Evolutionary conservation across 2,329 filamentous ascomycete species (phyloP), one percentile per base, ranked within the genome.

Genomic region (Alternaria brassicae): DNA sequence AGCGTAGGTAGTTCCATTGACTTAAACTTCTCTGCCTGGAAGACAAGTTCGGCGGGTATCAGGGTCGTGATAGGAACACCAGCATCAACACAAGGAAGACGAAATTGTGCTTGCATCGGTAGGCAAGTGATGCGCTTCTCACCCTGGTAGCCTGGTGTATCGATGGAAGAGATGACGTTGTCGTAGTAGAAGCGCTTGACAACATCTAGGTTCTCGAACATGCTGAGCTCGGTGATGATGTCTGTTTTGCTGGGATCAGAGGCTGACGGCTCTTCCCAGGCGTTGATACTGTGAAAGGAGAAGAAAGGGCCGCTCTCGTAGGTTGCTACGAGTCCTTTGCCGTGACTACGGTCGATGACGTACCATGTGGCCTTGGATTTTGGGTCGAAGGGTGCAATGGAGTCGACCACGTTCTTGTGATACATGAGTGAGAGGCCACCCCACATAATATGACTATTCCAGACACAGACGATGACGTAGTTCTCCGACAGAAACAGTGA

Each of bases 251-350:
- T 67, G 2, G 72, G 60, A 27, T 75, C 66, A 19, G 53, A 65
- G 3, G 73, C 53, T 0, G 76, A 80, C 0, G 75, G 66, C 62
- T 91, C 85, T 69, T 94, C 90, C 73, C 88, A 95, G 0, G 91
- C 86, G 66, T 96, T 96, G 72, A 92, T 81, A 0, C 86, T 86
- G 77, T 96, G 92, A 75, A 96, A 96, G 76, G 87, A 89, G 80
- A 93, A 96, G 45, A 88, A 88, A 0, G 90, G 84, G 0, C 86
- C 83, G 15, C 86, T 89, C 17, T 88, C 84, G 69, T 90, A 93
- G 2, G 83, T 85, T 7, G 86, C 89, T 0, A 95, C 83, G 0
- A 95, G 79, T 0, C 91, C 91, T 47, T 82, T 82, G 4, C 82
- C 84, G 2, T 81, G 77, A 3, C 73, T 81, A 1, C 91, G 86